These are phyloP conservation scores for Xanthoparmelia taractica DNA, from an alignment of 495 filamentous ascomycete species.

Conservation along the genomic window DNA sequence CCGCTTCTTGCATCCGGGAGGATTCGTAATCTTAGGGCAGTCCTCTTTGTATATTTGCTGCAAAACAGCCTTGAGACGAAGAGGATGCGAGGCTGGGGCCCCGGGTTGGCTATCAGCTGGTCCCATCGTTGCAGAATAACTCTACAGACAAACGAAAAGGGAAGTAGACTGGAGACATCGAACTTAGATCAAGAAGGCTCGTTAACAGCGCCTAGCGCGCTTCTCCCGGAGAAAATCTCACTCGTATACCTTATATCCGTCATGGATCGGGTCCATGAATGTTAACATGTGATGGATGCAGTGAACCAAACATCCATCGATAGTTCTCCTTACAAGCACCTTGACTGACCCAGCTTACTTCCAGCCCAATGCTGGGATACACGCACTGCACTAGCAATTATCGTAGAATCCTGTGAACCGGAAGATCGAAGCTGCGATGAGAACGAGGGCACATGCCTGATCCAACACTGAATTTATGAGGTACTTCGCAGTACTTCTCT, in stretches of 20 bases:
- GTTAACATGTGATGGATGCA: not conserved
- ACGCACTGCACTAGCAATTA: conserved; percentile 14
- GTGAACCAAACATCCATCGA: not conserved
- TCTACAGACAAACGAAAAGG: not conserved
- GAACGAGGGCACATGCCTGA: not conserved
- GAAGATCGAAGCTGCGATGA: not conserved
- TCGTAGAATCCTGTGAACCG: conserved; percentile 10
- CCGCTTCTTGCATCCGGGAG: conserved; percentile 53
- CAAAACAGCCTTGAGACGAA: conserved; percentile 14
- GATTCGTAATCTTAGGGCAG: conserved; percentile 57
- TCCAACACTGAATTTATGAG: too few species aligned
- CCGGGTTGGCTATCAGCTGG: not conserved
- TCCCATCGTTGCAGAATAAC: not conserved
- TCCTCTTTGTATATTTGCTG: conserved; percentile 44
- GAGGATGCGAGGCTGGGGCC: not conserved
- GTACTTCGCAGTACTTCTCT: too few species aligned
- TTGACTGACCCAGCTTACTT: not conserved
- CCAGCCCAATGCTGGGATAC: conserved; percentile 7
- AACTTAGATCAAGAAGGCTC: not conserved
- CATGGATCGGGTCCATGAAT: too few species aligned
- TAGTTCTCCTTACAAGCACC: not conserved
- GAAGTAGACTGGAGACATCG: not conserved
- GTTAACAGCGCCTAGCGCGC: not conserved
- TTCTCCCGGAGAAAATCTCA: too few species aligned
- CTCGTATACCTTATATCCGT: too few species aligned